Conservation (phyloP, 768 basidiomycete genomes). For the Favolaschia claudopus region DNA sequence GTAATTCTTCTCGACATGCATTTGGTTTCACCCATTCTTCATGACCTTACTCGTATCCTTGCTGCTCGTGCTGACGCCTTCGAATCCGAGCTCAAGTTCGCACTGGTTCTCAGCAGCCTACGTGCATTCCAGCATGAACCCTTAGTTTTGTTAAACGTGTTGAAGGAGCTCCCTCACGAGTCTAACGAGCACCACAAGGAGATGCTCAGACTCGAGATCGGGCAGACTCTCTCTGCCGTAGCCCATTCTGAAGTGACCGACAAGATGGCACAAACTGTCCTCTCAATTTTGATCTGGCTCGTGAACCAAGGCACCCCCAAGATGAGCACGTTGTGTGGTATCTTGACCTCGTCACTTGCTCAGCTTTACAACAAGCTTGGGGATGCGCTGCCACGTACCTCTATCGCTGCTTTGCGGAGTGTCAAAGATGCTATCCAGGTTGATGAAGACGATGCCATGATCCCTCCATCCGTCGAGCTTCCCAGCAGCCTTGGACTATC, state of each 20-base stretch:
- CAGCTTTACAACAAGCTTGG: constrained; percentile 44
- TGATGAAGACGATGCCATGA: constrained; percentile 50
- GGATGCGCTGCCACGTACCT: constrained; percentile 15
- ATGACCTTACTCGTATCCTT: constrained; percentile 39
- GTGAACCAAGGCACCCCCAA: constrained; percentile 50
- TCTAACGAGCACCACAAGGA: constrained; percentile 10
- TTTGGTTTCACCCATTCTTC: constrained; percentile 53
- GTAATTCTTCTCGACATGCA: constrained; percentile 55
- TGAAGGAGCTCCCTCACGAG: constrained; percentile 23
- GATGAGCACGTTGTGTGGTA: constrained; percentile 55
- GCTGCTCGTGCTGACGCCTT: constrained; percentile 26
- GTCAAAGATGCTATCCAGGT: constrained; percentile 42
- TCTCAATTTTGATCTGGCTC: constrained; percentile 67
- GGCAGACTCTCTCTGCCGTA: constrained; percentile 42
- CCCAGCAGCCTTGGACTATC: constrained; percentile 53
- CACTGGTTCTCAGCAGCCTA: constrained; percentile 40
- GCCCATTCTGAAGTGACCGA: constrained; percentile 39
- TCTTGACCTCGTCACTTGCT: constrained; percentile 55
- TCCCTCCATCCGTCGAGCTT: constrained; percentile 39
- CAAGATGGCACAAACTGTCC: constrained; percentile 45
- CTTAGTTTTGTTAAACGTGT: constrained; percentile 14
- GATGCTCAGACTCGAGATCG: constrained; percentile 39
- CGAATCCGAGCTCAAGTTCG: constrained; percentile 40
- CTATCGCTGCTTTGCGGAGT: constrained; percentile 10
- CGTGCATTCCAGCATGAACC: constrained; percentile 34